Base-by-base conservation (phyloP, 106 monocot species). In the Gastrodia elata region DNA sequence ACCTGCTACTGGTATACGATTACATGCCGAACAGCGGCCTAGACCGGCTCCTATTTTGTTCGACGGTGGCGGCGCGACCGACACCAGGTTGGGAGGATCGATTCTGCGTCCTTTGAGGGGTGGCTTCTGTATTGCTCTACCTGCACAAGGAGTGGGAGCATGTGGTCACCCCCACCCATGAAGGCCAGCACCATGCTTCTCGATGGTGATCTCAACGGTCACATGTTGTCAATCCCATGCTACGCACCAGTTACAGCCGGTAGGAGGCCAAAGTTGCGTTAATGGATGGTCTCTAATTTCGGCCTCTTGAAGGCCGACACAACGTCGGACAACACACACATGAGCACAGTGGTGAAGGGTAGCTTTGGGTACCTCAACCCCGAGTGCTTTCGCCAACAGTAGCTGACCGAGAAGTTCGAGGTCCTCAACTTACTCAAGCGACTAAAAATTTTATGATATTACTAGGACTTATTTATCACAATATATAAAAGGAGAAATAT, bases 171-270 rank as follows among this genome's bases (percentile, higher is more conserved):
- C 92, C 89, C 84, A 82, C 89, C 16, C 89, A 92, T 79, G 22
- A 92, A 92, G 79, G 89, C 92, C 1, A 92, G 92, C 82, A 92
- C 89, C 72, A 87, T 92, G 30, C 81, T 92, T 30, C 92, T 92
- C 46, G 92, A 92, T 84, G 84, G 64, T 33, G 92, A 92, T 27
- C 64, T 92, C 78, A 83, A 82, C 65, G 89, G 89, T 16, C 35
- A 8, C 55, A 49, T 8, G 55, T 36, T 35, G 38, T 56, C 26
- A 39, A 74, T 30, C 59, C 57, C 9, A 20, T 15, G 18, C 38
- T 74, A 9, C 13, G 14, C 10, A 36, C 38, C 34, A 2, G 7
- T 9, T 57, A 59, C 16, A 39, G 14, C 0, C 25, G 57, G 35
- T 32, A 57, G 56, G 73, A 74, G 73, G 58, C 30, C 18, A 59